Base-by-base conservation (phyloP, 2,329 filamentous ascomycete genomes). In the Daldinia sp. region DNA sequence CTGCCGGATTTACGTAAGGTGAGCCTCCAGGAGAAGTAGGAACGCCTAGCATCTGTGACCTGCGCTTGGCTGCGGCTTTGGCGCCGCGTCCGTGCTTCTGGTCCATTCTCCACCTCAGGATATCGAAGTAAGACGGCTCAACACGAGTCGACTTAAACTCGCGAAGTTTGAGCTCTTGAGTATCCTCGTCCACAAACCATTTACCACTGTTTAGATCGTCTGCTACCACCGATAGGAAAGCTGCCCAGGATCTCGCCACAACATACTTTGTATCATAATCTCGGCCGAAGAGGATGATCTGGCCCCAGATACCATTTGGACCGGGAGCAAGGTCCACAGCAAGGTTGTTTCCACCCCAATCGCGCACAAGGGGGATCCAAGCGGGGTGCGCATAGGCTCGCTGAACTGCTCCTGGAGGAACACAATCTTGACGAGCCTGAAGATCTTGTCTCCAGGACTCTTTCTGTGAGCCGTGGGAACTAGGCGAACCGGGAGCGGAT, bases 251-350 rank as follows among this genome's bases (percentile, higher is more conserved):
- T 68, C 93, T 90, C 33, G 96, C 93, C 63, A 99, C 88, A 6
- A 99, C 96, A 78, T 97, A 99, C 83, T 99, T 99, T 81, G 93
- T 97, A 79, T 99, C 96, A 81, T 97, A 99, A 82, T 99, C 96
- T 68, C 96, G 93, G 57, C 96, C 96, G 79, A 97, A 98, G 69
- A 99, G 87, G 76, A 99, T 97, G 72, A 99, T 89, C 79, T 99
- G 96, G 60, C 96, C 96, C 95, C 96, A 99, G 79, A 90, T 92
- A 42, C 96, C 96, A 53, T 88, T 88, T 9, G 95, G 93, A 2
- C 96, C 96, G 23, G 96, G 96, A 6, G 94, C 93, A 65, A 99
- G 85, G 80, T 99, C 96, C 53, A 98, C 89, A 18, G 94, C 95
- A 76, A 99, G 86, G 83, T 97, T 97, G 87, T 99, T 99, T 81